Base-by-base conservation (phyloP, 305 asterid genomes). In the Plantago coronopus region DNA sequence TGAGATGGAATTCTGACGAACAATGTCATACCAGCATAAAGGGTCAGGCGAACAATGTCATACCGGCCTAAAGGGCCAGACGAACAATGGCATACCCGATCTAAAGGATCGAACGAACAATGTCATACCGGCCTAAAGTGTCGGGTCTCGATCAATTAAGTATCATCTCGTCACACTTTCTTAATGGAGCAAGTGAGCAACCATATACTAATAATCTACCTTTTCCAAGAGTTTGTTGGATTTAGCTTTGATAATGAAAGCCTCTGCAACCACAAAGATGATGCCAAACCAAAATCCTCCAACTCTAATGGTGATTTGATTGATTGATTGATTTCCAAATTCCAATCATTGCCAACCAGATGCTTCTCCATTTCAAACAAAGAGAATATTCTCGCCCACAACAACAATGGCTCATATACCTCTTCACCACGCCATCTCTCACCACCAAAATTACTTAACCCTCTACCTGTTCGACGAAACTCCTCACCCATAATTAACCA, bases 381-480 rank as follows among this genome's bases (percentile, higher is more conserved):
- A 11, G 60, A 40, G 77, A 63, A 63, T 57, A 67, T 67, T 63
- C 68, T 64, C 29, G 51, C 62, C 67, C 47, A 54, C 22, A 29
- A 61, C 42, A 17, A 60, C 61, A 29, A 45, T 50, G 56, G 56
- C 17, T 21, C 56, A 50, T 12, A 19, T 49, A 50, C 22, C 19
- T 2, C 21, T 50, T 50, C 5, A 16, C 57, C 27, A 18, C 49
- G 64, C 61, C 54, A 21, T 61, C 40, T 8, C 5, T 31, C 15
- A 54, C 57, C 54, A 47, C 14, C 34, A 23, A 19, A 63, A 48
- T 17, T 38, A 31, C 54, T 11, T 46, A 25, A 21, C 50, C 38
- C 17, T 34, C 25, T 31, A 34, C 42, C 49, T 45, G 59, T 62
- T 61, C 69, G 20, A 59, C 59, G 23, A 56, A 58, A 47, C 51